phyloP scores from a whole-genome alignment of 495 filamentous ascomycete genomes.

The Penicillium canariense region DNA sequence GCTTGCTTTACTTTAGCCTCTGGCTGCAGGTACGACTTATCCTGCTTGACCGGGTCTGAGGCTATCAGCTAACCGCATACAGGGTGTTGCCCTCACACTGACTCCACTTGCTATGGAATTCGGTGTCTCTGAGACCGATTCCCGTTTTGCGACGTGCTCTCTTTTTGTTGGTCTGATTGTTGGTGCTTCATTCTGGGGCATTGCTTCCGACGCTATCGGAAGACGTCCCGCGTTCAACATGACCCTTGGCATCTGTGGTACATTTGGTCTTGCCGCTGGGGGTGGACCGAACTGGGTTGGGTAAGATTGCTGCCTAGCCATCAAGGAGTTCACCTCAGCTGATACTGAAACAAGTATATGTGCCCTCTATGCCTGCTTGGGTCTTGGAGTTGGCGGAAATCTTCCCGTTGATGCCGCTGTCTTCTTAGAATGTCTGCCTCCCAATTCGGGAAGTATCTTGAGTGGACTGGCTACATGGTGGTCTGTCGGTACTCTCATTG shows the following conservation, averaged over 20 bases:
- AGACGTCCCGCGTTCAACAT: slow-evolving; percentile 51
- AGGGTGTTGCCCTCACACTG: slow-evolving; percentile 50
- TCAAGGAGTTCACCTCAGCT: neutral
- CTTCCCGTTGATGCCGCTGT: slow-evolving; percentile 46
- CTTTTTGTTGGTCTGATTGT: slow-evolving; percentile 47
- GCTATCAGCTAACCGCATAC: slow-evolving; percentile 8
- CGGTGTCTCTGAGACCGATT: slow-evolving; percentile 37
- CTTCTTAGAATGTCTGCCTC: slow-evolving; percentile 54
- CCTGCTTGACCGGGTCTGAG: neutral
- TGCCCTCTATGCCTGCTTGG: slow-evolving; percentile 42
- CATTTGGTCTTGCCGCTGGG: slow-evolving; percentile 47
- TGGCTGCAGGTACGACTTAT: slow-evolving; percentile 34
- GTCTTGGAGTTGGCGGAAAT: slow-evolving; percentile 54
- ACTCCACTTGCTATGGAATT: slow-evolving; percentile 44
- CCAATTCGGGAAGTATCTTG: slow-evolving; percentile 43
- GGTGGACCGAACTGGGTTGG: slow-evolving; percentile 45
- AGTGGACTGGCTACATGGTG: slow-evolving; percentile 52
- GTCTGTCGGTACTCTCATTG: slow-evolving; percentile 51
- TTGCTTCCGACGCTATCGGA: slow-evolving; percentile 49
- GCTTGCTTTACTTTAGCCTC: slow-evolving; percentile 26
- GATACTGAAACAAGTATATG: slow-evolving; percentile 19
- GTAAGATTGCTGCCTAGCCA: slow-evolving; percentile 2
- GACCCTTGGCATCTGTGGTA: slow-evolving; percentile 47
- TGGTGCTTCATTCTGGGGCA: slow-evolving; percentile 52
- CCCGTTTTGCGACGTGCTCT: slow-evolving; percentile 47